A percentile compares a stretch with the other conserved stretches of the same genome.
phyloP scores from a whole-genome alignment of 2,329 filamentous ascomycete species.

The Teratosphaeriaceae sp. region DNA sequence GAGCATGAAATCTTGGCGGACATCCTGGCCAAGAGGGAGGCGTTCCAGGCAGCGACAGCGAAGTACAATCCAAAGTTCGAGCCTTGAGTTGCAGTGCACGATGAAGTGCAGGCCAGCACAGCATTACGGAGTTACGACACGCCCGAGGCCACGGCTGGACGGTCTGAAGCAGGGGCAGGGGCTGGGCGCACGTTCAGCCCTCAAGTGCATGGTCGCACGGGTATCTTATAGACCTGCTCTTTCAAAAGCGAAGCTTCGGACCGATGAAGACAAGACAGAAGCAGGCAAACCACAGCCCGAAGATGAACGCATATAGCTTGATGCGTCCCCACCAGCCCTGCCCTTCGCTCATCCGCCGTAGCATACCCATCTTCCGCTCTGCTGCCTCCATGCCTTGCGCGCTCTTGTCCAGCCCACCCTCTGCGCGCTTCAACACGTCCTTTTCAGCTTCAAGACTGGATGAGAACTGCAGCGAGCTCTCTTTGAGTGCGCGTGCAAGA shows the following conservation, averaged over 20 bases:
- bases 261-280: conserved; percentile 76
- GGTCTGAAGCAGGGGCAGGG: no score
- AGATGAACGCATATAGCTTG: conserved; percentile 72
- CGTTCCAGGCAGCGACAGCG: conserved; percentile 77
- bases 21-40: conserved; percentile 73
- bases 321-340: conserved; percentile 80
- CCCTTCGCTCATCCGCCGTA: conserved; percentile 78
- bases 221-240: no score
- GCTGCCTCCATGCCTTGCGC: conserved; percentile 70
- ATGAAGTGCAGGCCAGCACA: background rate
- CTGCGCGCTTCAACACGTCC: conserved; percentile 63
- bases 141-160: no score
- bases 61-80: conserved; percentile 85
- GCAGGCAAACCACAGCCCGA: conserved; percentile 69
- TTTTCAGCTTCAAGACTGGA: conserved; percentile 67
- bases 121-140: conserved; percentile 5
- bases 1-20: conserved; percentile 67
- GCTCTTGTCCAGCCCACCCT: conserved; percentile 70
- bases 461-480: conserved; percentile 65
- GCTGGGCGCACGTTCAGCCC: no score
- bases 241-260: conserved; percentile 3
- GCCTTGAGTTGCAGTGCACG: conserved; percentile 32
- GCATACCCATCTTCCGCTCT: conserved; percentile 65
- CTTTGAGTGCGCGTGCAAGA: conserved; percentile 72
- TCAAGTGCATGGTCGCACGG: no score